Evolutionary conservation across 495 filamentous ascomycete genomes (phyloP), one percentile per base, ranked within the genome.

Genomic region (Neurospora terricola): DNA sequence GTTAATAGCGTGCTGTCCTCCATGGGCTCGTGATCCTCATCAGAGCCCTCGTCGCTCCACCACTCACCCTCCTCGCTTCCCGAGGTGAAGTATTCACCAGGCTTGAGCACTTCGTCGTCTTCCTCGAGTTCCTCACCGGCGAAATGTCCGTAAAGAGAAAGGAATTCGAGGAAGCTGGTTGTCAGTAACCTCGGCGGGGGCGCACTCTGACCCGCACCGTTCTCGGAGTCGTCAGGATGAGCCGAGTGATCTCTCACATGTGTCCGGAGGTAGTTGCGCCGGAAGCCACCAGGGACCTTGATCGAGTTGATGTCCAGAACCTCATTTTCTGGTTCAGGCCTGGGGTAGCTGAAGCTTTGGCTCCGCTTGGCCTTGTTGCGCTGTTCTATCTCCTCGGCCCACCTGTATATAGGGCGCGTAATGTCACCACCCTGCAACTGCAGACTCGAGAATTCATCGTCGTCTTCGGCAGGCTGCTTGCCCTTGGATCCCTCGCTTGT

Each of bases 81-180:
- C 7, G 91, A 91, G 10, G 89, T 88, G 77, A 96, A 94, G 78
- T 95, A 97, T 75, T 96, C 94, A 80, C 95, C 92, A 6, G 92
- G 92, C 18, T 85, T 87, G 73, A 96, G 83, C 4, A 88, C 93
- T 79, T 97, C 95, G 72, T 98, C 95, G 76, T 98, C 96, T 78
- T 98, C 94, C 80, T 97, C 94, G 8, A 99, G 86, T 78, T 96
- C 90, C 81, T 99, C 96, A 78, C 96, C 96, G 18, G 96, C 96
- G 80, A 98, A 99, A 82, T 98, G 96, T 5, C 96, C 96, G 76
- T 97, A 98, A 18, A 99, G 85, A 9, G 92, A 94, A 70, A 99
- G 80, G 76, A 98, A 99, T 79, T 99, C 96, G 62, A 98, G 88
- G 77, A 99, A 99, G 81, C 91, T 98, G 75, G 82, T 93, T 14